phyloP scores from a whole-genome alignment of 73 alveolate genomes.

The Stentor coeruleus region DNA sequence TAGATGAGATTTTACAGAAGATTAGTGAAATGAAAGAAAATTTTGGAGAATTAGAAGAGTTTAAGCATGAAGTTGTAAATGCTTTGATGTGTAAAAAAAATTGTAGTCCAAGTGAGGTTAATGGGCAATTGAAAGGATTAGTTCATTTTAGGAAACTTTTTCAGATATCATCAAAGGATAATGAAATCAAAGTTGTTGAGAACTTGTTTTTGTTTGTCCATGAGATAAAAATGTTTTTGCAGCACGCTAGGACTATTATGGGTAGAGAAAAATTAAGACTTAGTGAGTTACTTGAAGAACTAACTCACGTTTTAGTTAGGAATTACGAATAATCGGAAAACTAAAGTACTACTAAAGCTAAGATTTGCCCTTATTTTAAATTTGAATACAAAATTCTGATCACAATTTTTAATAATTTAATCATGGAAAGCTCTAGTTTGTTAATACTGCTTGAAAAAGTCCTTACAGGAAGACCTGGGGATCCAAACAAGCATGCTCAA shows the following conservation, averaged over 20 bases:
- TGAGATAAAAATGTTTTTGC: conserved; percentile 10
- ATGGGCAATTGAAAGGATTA: background rate
- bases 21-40: background rate
- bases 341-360: too few species aligned
- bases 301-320: too few species aligned
- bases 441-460: background rate
- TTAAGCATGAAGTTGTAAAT: too few species aligned
- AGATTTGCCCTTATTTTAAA: too few species aligned
- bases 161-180: background rate
- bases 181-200: background rate
- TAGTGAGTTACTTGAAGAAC: background rate
- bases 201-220: conserved; percentile 12
- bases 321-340: too few species aligned
- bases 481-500: background rate
- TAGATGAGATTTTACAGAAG: background rate
- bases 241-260: background rate
- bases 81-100: background rate
- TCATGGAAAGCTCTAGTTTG: conserved; percentile 9
- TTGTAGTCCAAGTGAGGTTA: background rate
- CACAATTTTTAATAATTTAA: too few species aligned
- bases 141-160: conserved; percentile 1
- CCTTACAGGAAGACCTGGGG: conserved; percentile 21
- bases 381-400: too few species aligned
- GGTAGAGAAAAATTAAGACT: background rate
- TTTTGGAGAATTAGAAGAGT: background rate